A percentile compares a stretch with the other conserved stretches of the same genome.
phyloP scores from a whole-genome alignment of 371 early-diverging fungal genomes.

The Mucor plumbeus region DNA sequence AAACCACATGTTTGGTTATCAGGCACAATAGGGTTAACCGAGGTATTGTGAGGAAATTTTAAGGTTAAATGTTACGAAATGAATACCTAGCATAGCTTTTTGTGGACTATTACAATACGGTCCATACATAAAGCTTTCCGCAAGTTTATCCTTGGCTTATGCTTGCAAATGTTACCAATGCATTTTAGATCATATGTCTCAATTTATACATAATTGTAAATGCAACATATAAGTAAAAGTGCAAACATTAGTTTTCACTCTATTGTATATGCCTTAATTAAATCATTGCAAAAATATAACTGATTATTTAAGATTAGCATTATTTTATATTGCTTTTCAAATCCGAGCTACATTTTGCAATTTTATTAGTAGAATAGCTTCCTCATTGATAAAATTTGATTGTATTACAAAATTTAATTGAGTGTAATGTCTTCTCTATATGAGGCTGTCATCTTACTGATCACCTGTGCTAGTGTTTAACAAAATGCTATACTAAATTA shows the following conservation, averaged over 20 bases:
- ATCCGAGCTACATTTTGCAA: neutral
- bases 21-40: neutral
- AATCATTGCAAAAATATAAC: too few species aligned
- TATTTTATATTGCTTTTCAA: neutral
- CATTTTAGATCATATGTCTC: neutral
- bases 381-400: neutral
- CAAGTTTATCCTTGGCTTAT: neutral
- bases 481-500: neutral
- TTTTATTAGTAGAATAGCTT: too few species aligned
- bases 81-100: neutral
- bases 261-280: too few species aligned
- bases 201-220: neutral
- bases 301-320: too few species aligned
- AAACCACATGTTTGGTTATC: neutral
- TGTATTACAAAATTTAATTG: neutral
- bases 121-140: neutral
- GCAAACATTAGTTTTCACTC: too few species aligned
- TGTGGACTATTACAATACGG: neutral
- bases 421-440: neutral
- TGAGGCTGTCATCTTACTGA: constrained; percentile 1
- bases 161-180: neutral
- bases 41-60: neutral
- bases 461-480: neutral
- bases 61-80: neutral
- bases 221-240: too few species aligned